phyloP scores from a whole-genome alignment of 2,329 filamentous ascomycete species.

The Amylocarpus encephaloides region DNA sequence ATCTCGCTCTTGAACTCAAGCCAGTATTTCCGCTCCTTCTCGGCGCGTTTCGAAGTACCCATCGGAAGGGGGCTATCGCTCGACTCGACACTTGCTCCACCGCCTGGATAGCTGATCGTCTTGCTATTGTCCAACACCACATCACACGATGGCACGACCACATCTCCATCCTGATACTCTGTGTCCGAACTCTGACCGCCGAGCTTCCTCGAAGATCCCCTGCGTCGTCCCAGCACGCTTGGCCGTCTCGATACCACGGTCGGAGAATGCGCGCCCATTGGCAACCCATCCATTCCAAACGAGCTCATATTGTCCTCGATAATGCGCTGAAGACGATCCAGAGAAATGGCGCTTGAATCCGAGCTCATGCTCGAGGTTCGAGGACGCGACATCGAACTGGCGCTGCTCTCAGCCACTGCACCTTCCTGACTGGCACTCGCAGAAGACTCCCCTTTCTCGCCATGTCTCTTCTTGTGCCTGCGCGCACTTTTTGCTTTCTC shows the following conservation, averaged over 20 bases:
- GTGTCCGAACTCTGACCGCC: slow-evolving; percentile 67
- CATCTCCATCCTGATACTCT: slow-evolving; percentile 75
- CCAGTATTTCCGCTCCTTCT: slow-evolving; percentile 74
- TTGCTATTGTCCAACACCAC: slow-evolving; percentile 83
- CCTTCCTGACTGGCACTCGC: slow-evolving; percentile 1
- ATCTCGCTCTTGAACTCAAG: slow-evolving; percentile 87
- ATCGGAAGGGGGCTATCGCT: slow-evolving; percentile 36
- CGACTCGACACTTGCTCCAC: slow-evolving; percentile 38
- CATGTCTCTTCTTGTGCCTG: slow-evolving; percentile 42
- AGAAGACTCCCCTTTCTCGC: slow-evolving; percentile 1
- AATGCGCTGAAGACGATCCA: slow-evolving; percentile 78
- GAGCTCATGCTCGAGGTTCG: slow-evolving; percentile 55
- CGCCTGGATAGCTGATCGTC: slow-evolving; percentile 69
- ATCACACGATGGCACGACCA: slow-evolving; percentile 78
- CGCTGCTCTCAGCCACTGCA: slow-evolving; percentile 9
- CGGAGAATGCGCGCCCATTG: background rate
- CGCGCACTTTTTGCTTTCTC: slow-evolving; percentile 64
- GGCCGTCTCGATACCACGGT: slow-evolving; percentile 5
- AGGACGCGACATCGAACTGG: slow-evolving; percentile 17
- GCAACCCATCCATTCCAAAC: slow-evolving; percentile 28
- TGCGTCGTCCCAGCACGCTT: slow-evolving; percentile 12
- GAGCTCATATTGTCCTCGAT: slow-evolving; percentile 55
- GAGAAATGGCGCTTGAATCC: slow-evolving; percentile 62
- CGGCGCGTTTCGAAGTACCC: slow-evolving; percentile 40
- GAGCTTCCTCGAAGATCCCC: slow-evolving; percentile 19